These are phyloP conservation scores for Pterocarpus macrocarpus DNA, from an alignment of 306 rosid species.

Conservation along the genomic window DNA sequence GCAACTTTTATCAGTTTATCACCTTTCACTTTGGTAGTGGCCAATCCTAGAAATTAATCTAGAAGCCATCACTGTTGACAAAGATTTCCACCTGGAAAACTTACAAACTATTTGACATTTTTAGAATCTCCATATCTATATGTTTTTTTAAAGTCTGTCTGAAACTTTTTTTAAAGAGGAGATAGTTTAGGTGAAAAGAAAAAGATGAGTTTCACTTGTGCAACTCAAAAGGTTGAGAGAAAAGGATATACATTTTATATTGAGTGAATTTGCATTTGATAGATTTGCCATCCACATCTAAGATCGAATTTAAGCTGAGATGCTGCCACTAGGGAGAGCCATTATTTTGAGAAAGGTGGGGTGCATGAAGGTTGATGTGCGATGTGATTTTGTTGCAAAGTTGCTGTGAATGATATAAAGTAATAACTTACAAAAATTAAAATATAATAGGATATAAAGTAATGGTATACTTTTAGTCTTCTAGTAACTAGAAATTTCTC, in stretches of 20 bases:
- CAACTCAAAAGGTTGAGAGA: slow-evolving; percentile 12
- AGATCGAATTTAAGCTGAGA: slow-evolving; percentile 36
- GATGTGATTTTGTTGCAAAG: slow-evolving; percentile 38
- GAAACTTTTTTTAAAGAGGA: not conserved
- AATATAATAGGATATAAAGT: too few relatives aligned
- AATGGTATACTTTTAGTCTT: too few relatives aligned
- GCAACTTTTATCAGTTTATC: slow-evolving; percentile 1
- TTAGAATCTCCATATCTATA: slow-evolving; percentile 18
- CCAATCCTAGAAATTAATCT: slow-evolving; percentile 34
- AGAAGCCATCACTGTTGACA: slow-evolving; percentile 40
- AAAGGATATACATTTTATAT: not conserved
- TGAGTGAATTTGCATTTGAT: slow-evolving; percentile 29
- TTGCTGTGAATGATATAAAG: not conserved
- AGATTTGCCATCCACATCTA: slow-evolving; percentile 35
- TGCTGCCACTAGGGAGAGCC: slow-evolving; percentile 41
- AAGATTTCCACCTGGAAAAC: not conserved
- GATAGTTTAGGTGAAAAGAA: not conserved
- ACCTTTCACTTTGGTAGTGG: slow-evolving; percentile 26
- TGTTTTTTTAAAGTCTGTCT: not conserved
- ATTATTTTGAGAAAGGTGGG: slow-evolving; percentile 36
- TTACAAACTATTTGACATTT: slow-evolving; percentile 44
- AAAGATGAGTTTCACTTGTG: slow-evolving; percentile 12
- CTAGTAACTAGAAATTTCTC: not conserved
- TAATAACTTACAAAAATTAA: not conserved
- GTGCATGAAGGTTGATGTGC: slow-evolving; percentile 11